Conservation (phyloP, 2,329 filamentous ascomycete genomes). For the Diaporthe sp. region DNA sequence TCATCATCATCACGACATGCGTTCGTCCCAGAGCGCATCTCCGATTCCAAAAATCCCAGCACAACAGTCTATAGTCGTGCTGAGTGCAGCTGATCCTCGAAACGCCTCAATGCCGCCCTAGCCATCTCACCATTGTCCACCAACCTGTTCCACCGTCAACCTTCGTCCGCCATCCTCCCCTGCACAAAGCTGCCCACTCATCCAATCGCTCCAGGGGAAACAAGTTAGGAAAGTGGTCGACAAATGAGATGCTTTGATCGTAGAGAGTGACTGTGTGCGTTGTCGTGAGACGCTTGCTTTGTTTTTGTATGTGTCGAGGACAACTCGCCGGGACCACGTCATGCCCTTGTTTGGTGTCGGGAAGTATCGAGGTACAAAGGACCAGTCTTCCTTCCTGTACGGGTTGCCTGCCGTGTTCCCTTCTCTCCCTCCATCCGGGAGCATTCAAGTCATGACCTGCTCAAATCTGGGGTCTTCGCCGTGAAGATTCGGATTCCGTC, state of each 20-base stretch:
- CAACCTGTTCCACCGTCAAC: neutral
- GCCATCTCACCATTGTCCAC: neutral
- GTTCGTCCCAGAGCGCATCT: slow-evolving; percentile 33
- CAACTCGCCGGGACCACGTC: neutral
- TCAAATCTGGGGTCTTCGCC: slow-evolving; percentile 30
- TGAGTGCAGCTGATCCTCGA: slow-evolving; percentile 29
- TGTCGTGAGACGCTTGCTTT: slow-evolving; percentile 34
- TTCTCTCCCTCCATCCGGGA: slow-evolving; percentile 2
- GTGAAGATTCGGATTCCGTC: slow-evolving; percentile 25
- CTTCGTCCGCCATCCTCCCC: slow-evolving; percentile 11
- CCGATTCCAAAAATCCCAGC: slow-evolving; percentile 31
- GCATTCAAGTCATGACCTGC: slow-evolving; percentile 2
- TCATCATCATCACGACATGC: slow-evolving; percentile 29
- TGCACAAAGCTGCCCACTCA: neutral
- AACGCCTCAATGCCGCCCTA: slow-evolving; percentile 21
- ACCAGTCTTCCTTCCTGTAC: neutral
- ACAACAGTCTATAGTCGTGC: slow-evolving; percentile 34
- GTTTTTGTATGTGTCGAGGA: slow-evolving; percentile 14
- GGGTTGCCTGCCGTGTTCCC: neutral
- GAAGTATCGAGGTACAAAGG: neutral
- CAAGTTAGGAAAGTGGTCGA: slow-evolving; percentile 22
- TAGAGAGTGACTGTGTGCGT: slow-evolving; percentile 29
- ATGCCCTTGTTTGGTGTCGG: slow-evolving; percentile 7
- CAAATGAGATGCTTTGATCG: slow-evolving; percentile 26
- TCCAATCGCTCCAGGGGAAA: slow-evolving; percentile 8